Percentiles rank a stretch among this genome's conserved stretches.
Evolutionary conservation across 2,329 filamentous ascomycete species (phyloP).

Genomic region (Canariomyces notabilis): DNA sequence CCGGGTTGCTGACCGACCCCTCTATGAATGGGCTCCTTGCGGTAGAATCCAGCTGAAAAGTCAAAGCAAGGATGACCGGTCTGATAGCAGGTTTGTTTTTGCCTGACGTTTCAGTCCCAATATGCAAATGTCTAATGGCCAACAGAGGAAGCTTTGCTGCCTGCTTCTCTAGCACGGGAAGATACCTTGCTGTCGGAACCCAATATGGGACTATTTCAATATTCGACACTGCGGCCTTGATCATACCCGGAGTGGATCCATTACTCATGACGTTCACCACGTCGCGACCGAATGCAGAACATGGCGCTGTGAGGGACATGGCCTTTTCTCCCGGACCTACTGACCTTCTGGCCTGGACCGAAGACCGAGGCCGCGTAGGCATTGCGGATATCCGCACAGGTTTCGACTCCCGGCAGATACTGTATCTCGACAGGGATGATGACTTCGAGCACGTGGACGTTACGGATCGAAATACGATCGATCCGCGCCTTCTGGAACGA

Average conservation of each 20-base stretch:
- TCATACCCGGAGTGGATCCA: slow-evolving; percentile 46
- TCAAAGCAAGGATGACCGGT: slow-evolving; percentile 49
- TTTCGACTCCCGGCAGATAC: slow-evolving; percentile 62
- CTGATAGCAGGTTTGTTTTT: slow-evolving; percentile 43
- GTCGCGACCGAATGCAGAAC: slow-evolving; percentile 63
- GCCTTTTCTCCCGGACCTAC: slow-evolving; percentile 84
- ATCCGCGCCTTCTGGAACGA: slow-evolving; percentile 42
- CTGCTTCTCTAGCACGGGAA: slow-evolving; percentile 68
- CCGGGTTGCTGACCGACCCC: slow-evolving; percentile 23
- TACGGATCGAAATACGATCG: slow-evolving; percentile 50
- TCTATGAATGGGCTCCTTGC: slow-evolving; percentile 48
- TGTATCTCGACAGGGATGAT: slow-evolving; percentile 57
- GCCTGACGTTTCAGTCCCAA: not conserved
- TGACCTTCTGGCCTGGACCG: slow-evolving; percentile 90
- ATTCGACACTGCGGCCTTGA: slow-evolving; percentile 55
- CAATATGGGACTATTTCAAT: slow-evolving; percentile 77
- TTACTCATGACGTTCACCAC: slow-evolving; percentile 73
- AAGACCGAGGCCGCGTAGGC: slow-evolving; percentile 73
- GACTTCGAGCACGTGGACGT: slow-evolving; percentile 53
- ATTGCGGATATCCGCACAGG: slow-evolving; percentile 67
- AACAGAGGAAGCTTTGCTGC: slow-evolving; percentile 70
- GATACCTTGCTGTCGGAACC: slow-evolving; percentile 69
- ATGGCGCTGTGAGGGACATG: slow-evolving; percentile 85
- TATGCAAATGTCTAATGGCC: slow-evolving; percentile 10
- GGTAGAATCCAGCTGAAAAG: slow-evolving; percentile 53